phyloP scores from a whole-genome alignment of 495 filamentous ascomycete species.

The Penicillium longicatenatum region DNA sequence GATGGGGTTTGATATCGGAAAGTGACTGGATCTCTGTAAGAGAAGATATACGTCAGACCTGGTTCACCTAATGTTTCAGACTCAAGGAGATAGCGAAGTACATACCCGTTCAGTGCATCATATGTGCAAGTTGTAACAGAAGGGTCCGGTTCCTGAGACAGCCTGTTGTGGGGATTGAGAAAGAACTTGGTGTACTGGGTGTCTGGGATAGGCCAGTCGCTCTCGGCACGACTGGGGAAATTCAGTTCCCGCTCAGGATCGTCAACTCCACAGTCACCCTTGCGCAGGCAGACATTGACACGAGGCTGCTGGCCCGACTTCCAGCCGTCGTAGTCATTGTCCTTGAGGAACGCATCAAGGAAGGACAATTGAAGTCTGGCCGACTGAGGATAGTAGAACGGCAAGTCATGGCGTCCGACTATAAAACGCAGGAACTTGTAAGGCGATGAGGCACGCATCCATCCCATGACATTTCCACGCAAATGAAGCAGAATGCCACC shows the following conservation, averaged over 20 bases:
- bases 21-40: too few species aligned
- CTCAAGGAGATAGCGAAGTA: slow-evolving; percentile 42
- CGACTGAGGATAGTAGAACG: slow-evolving; percentile 68
- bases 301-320: slow-evolving; percentile 54
- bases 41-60: too few species aligned
- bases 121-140: too few species aligned
- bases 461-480: slow-evolving; percentile 64
- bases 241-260: slow-evolving; percentile 54
- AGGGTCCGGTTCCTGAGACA: too few species aligned
- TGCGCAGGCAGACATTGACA: slow-evolving; percentile 58
- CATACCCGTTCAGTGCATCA: too few species aligned
- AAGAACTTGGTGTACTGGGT: slow-evolving; percentile 60
- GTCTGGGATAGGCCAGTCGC: slow-evolving; percentile 63
- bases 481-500: slow-evolving; percentile 61
- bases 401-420: slow-evolving; percentile 68
- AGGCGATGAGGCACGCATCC: slow-evolving; percentile 55
- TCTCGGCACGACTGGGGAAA: slow-evolving; percentile 53
- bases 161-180: too few species aligned
- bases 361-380: slow-evolving; percentile 66
- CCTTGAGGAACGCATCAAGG: slow-evolving; percentile 68
- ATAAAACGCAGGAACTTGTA: slow-evolving; percentile 66
- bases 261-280: slow-evolving; percentile 64
- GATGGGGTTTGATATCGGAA: too few species aligned
- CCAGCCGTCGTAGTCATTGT: slow-evolving; percentile 62
- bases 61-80: too few species aligned